Evolutionary conservation across 495 filamentous ascomycete species (phyloP).

Genomic region (Annulohypoxylon stygium): DNA sequence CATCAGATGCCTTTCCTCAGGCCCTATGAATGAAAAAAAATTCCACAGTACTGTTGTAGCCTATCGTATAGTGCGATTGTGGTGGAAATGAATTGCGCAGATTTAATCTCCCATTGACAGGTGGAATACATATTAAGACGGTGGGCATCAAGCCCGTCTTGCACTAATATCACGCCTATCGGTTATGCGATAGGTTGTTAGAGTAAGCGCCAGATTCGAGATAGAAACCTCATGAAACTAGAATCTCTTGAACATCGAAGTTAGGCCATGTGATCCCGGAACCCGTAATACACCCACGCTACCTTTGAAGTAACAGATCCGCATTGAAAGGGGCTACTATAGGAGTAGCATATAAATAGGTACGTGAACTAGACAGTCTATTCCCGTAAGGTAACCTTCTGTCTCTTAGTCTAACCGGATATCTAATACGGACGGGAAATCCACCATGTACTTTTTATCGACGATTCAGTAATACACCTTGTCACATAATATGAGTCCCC

Average conservation of each 20-base stretch:
- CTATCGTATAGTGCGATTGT: not conserved
- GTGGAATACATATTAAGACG: too few relatives aligned
- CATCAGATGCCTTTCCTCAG: not conserved
- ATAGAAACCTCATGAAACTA: too few relatives aligned
- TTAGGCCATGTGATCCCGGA: not conserved
- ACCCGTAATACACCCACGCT: not conserved
- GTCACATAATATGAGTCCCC: not conserved
- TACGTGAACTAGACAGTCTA: not conserved
- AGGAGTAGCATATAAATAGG: too few relatives aligned
- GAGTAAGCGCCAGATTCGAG: too few relatives aligned
- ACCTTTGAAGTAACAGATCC: not conserved
- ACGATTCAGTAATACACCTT: not conserved
- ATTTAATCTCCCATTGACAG: too few relatives aligned
- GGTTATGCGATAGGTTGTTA: too few relatives aligned
- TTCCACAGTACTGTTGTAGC: not conserved
- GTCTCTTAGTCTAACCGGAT: not conserved
- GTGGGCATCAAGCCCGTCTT: too few relatives aligned
- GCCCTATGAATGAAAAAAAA: slow-evolving; percentile 1
- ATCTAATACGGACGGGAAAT: too few relatives aligned
- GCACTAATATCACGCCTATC: too few relatives aligned
- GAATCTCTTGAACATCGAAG: not conserved
- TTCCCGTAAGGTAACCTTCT: not conserved
- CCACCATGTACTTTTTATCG: not conserved
- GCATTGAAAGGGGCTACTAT: too few relatives aligned
- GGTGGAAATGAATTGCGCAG: too few relatives aligned